These are phyloP conservation scores for Oidiodendron maius DNA, from an alignment of 495 filamentous ascomycete species.

Conservation along the genomic window DNA sequence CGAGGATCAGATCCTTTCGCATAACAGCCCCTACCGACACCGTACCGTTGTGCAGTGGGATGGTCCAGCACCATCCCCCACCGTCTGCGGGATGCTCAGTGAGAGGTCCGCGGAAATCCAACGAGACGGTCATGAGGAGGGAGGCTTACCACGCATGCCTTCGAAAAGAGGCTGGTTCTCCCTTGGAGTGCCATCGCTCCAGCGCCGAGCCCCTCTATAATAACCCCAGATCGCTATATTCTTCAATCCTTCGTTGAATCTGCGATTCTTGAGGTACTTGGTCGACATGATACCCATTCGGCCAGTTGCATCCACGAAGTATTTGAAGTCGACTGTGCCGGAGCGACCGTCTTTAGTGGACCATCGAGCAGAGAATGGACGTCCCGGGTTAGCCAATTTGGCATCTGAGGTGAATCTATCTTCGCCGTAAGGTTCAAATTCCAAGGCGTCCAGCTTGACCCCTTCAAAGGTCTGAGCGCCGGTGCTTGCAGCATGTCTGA, in stretches of 20 bases:
- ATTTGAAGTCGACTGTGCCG: conserved; percentile 35
- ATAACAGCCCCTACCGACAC: conserved; percentile 34
- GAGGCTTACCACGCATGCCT: conserved; percentile 25
- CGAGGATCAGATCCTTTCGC: conserved; percentile 26
- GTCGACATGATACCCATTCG: conserved; percentile 31
- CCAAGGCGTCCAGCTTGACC: conserved; percentile 32
- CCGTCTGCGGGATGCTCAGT: conserved; percentile 21
- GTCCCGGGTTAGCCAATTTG: conserved; percentile 26
- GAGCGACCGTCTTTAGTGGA: conserved; percentile 33
- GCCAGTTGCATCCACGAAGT: conserved; percentile 41
- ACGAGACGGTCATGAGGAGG: not conserved
- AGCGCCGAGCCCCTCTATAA: conserved; percentile 27
- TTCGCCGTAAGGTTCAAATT: conserved; percentile 22
- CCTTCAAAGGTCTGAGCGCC: conserved; percentile 43
- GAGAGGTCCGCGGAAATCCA: not conserved
- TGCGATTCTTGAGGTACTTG: conserved; percentile 40
- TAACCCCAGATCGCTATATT: conserved; percentile 43
- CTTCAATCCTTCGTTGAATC: conserved; percentile 32
- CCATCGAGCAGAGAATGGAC: conserved; percentile 41
- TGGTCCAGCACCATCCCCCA: conserved; percentile 39
- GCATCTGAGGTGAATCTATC: not conserved
- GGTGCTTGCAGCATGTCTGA: conserved; percentile 38
- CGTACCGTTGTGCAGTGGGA: conserved; percentile 39
- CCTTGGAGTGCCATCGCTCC: conserved; percentile 24
- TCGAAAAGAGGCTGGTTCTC: conserved; percentile 35